Conservation (phyloP, 257 asterid species). For the Rubia yunnanensis region DNA sequence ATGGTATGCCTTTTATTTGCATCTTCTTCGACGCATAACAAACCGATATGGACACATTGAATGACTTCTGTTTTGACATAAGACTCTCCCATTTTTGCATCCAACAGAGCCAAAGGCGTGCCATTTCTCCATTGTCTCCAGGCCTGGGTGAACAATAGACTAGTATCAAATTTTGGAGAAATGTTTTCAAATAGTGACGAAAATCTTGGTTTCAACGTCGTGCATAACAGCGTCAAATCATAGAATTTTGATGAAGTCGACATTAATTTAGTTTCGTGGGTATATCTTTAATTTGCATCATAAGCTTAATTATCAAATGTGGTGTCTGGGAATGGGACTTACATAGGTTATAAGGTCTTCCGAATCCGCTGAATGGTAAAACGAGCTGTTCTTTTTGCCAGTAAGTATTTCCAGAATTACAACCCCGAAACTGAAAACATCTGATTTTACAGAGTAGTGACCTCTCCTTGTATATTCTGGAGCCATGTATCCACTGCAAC, state of each 20-base stretch:
- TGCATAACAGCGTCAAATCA: too few relatives aligned
- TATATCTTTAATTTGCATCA: too few relatives aligned
- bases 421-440: neutral
- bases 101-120: conserved; percentile 17
- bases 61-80: conserved; percentile 12
- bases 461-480: neutral
- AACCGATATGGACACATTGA: conserved; percentile 18
- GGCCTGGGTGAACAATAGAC: conserved; percentile 4
- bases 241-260: too few relatives aligned
- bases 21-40: conserved; percentile 24
- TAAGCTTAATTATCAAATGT: too few relatives aligned
- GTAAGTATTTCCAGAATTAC: neutral
- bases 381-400: neutral
- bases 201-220: neutral
- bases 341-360: neutral
- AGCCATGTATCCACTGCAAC: conserved; percentile 24
- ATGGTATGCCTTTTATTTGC: conserved; percentile 18
- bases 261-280: too few relatives aligned
- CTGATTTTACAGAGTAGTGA: neutral
- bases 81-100: conserved; percentile 15
- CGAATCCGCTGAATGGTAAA: neutral
- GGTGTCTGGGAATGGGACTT: neutral
- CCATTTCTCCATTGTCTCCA: conserved; percentile 30
- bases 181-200: too few relatives aligned
- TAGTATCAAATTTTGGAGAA: neutral